Percentiles rank a stretch among this genome's conserved stretches.
These are phyloP conservation scores for Fermentozyma sake DNA, from an alignment of 1,139 yeast genomes.

Conservation along the genomic window DNA sequence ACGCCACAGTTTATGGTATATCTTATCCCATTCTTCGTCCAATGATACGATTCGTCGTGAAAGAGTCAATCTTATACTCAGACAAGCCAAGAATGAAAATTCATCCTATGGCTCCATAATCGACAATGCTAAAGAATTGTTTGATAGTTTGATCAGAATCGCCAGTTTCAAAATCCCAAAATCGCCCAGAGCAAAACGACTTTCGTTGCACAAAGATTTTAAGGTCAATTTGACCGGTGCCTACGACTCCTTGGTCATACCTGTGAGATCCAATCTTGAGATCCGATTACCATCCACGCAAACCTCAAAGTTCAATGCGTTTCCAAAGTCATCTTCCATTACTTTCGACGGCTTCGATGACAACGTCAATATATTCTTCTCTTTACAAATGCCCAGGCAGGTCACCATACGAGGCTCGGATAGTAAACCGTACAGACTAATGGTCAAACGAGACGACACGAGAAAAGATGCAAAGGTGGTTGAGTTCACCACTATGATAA, in stretches of 20 bases:
- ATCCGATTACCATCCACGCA: conserved; percentile 55
- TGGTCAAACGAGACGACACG: conserved; percentile 90
- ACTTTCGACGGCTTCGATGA: conserved; percentile 59
- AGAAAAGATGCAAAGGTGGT: conserved; percentile 93
- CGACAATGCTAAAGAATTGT: conserved; percentile 30
- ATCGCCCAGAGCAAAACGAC: conserved; percentile 25
- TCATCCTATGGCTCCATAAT: conserved; percentile 13
- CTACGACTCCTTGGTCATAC: conserved; percentile 67
- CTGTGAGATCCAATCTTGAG: conserved; percentile 71
- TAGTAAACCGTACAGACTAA: conserved; percentile 62
- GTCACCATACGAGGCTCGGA: conserved; percentile 75
- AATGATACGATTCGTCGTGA: conserved; percentile 52
- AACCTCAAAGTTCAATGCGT: conserved; percentile 46
- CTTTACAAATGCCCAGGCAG: conserved; percentile 85
- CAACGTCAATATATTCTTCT: conserved; percentile 62
- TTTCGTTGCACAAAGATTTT: conserved; percentile 40
- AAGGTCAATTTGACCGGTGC: conserved; percentile 50
- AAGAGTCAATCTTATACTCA: conserved; percentile 39
- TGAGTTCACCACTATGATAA: conserved; percentile 88
- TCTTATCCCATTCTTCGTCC: conserved; percentile 70
- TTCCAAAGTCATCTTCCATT: conserved; percentile 48
- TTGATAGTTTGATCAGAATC: conserved; percentile 30
- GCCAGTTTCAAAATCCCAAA: conserved; percentile 34
- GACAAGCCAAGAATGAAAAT: conserved; percentile 13
- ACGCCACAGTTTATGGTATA: conserved; percentile 79